Percentiles rank a stretch among this genome's conserved stretches.
These are phyloP conservation scores for Dictyostelium brefeldianum DNA, from an alignment of 78 protist genomes.

Conservation along the genomic window DNA sequence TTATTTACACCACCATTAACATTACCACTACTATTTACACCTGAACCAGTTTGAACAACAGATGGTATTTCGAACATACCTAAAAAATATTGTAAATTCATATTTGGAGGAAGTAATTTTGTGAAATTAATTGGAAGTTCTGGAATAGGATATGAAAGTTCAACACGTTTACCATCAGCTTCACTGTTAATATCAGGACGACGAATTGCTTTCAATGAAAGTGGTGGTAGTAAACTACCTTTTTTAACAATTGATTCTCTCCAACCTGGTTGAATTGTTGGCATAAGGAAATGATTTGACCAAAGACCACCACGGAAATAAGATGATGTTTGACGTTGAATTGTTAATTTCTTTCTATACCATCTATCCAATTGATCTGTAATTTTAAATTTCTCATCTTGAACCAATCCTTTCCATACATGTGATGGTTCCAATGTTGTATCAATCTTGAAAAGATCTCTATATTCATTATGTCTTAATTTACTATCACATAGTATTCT, in stretches of 20 bases:
- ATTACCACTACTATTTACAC: background rate
- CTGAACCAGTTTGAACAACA: background rate
- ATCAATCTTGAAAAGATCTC: background rate
- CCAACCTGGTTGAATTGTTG: constrained; percentile 36
- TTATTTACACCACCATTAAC: background rate
- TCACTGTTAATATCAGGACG: constrained; percentile 62
- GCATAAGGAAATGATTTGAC: constrained; percentile 63
- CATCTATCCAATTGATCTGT: constrained; percentile 20
- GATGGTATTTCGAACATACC: constrained; percentile 21
- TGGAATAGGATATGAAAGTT: constrained; percentile 24
- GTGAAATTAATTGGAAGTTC: constrained; percentile 28
- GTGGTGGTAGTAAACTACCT: constrained; percentile 37
- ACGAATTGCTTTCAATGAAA: constrained; percentile 31
- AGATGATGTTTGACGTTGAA: constrained; percentile 16
- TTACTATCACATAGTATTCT: background rate
- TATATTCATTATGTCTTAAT: background rate
- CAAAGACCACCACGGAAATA: constrained; percentile 30
- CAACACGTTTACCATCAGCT: constrained; percentile 52
- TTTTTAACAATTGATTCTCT: constrained; percentile 33
- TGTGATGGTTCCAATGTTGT: background rate
- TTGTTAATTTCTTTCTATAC: constrained; percentile 23
- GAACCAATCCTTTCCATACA: constrained; percentile 6
- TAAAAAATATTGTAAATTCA: constrained; percentile 65
- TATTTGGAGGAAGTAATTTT: constrained; percentile 28
- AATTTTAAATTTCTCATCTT: constrained; percentile 16